phyloP scores from a whole-genome alignment of 2,329 filamentous ascomycete genomes.

The Metarhizium rileyi region DNA sequence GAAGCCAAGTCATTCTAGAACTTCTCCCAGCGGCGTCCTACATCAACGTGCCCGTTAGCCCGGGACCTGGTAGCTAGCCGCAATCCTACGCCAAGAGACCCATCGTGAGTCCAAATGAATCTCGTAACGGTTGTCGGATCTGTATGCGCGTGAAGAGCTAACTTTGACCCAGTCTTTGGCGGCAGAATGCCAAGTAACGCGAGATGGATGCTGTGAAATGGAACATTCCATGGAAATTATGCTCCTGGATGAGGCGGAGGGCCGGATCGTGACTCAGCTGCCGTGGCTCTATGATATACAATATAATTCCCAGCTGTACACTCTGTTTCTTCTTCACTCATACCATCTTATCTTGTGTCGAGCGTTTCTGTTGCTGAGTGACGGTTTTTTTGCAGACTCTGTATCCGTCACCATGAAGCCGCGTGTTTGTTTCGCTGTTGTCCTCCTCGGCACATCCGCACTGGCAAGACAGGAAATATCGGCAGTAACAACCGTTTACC shows the following conservation, averaged over 20 bases:
- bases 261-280: background rate
- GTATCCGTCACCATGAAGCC: background rate
- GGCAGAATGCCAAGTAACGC: no score
- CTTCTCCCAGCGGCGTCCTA: background rate
- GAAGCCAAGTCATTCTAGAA: background rate
- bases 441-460: background rate
- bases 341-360: background rate
- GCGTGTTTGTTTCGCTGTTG: background rate
- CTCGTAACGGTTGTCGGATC: background rate
- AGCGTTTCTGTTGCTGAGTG: background rate
- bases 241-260: background rate
- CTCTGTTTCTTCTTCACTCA: background rate
- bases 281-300: background rate
- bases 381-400: background rate
- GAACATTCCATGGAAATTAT: no score
- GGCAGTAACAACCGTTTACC: background rate
- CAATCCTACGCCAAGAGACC: background rate
- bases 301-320: background rate
- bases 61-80: background rate
- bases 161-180: background rate
- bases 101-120: background rate
- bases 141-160: background rate
- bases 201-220: background rate
- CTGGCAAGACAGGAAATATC: background rate
- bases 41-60: background rate